Evolutionary conservation across 352 stramenopile genomes (phyloP), one percentile per base, ranked within the genome.

Genomic region (Globisporangium megalacanthum): DNA sequence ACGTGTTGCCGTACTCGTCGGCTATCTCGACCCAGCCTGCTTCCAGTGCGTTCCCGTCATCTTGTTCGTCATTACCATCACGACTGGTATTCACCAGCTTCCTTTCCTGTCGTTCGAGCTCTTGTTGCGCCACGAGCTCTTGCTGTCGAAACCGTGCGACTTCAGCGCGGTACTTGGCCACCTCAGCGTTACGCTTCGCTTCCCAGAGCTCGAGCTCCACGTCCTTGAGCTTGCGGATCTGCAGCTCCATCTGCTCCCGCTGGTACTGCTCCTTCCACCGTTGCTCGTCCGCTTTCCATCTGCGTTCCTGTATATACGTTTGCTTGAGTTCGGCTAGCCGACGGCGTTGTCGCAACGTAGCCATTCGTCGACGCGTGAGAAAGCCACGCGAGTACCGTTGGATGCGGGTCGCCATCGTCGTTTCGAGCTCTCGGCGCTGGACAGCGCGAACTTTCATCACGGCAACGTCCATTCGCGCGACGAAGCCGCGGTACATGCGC

Each of bases 131-230:
- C 9, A 42, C 56, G 8, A 73, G 57, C 39, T 77, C 70, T 17
- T 77, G 59, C 49, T 70, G 73, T 9, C 62, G 39, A 14, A 68
- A 81, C 54, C 67, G 57, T 4, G 78, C 79, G 3, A 71, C 72
- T 49, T 88, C 64, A 4, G 67, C 70, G 33, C 80, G 67, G 42
- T 73, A 77, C 36, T 75, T 78, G 20, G 80, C 82, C 4, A 86
- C 41, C 64, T 89, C 75, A 1, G 68, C 69, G 49, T 88, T 77
- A 31, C 74, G 59, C 62, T 88, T 82, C n/a, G 77, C 82, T 55
- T 86, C 71, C 8, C 71, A 69, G n/a, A 83, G 56, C 37, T 75
- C 56, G 31, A 69, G 66, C 48, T 86, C 75, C 22, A 80, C 59
- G 31, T 69, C 55, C 22, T 79, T 67, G 0, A 79, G 54, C 31